These are phyloP conservation scores for Berberis vulgaris DNA, from an alignment of 164 flowering plant species.

Conservation along the genomic window DNA sequence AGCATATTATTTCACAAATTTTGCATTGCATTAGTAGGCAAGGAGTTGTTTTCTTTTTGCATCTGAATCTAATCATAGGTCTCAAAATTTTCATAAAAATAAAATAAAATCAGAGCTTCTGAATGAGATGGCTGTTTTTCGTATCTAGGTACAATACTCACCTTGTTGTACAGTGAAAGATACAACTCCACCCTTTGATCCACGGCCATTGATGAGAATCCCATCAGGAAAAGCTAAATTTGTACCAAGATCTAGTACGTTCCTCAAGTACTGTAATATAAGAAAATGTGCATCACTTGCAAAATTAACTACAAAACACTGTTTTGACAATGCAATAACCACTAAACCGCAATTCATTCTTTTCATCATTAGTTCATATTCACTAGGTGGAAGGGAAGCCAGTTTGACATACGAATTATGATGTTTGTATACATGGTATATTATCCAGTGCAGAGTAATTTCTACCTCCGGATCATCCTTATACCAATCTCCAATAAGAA, in stretches of 20 bases:
- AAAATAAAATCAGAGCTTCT: too few relatives aligned
- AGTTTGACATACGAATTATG: too few relatives aligned
- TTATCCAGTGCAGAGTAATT: not conserved
- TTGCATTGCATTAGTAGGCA: too few relatives aligned
- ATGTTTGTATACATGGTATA: too few relatives aligned
- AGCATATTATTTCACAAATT: not conserved
- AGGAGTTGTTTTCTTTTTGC: not conserved
- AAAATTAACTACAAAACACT: too few relatives aligned
- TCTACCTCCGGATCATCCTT: slow-evolving; percentile 40
- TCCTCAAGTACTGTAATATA: slow-evolving; percentile 36
- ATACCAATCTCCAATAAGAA: slow-evolving; percentile 89
- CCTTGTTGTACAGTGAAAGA: slow-evolving; percentile 54
- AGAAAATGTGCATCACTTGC: not conserved
- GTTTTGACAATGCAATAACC: too few relatives aligned
- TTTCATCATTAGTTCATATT: too few relatives aligned
- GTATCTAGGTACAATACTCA: slow-evolving; percentile 4
- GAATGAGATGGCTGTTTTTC: too few relatives aligned
- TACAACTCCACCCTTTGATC: slow-evolving; percentile 25
- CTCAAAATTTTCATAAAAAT: too few relatives aligned
- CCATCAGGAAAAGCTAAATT: slow-evolving; percentile 49
- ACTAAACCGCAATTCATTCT: too few relatives aligned
- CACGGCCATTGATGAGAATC: slow-evolving; percentile 64
- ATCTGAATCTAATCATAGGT: too few relatives aligned
- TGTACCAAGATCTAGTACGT: slow-evolving; percentile 43
- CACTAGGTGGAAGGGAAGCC: too few relatives aligned